Evolutionary conservation across 2,329 filamentous ascomycete species (phyloP).

Genomic region (Talaromyces amestolkiae): DNA sequence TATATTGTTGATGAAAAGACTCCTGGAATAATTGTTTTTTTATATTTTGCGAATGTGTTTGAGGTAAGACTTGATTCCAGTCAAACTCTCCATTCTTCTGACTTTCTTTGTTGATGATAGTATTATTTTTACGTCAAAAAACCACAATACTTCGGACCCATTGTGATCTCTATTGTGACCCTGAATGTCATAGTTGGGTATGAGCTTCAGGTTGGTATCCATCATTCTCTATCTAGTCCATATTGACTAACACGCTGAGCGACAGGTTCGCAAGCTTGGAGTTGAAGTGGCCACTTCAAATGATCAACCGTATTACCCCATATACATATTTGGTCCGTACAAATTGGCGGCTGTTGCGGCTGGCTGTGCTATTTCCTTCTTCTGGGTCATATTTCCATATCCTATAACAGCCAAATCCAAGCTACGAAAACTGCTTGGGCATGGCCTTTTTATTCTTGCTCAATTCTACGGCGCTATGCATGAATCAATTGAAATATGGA

Average conservation of each 20-base stretch:
- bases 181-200: neutral
- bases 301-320: neutral
- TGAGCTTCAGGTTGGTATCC: conserved; percentile 29
- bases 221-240: neutral
- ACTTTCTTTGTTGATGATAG: conserved; percentile 39
- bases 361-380: neutral
- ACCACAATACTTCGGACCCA: neutral
- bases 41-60: conserved; percentile 60
- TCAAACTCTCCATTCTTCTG: neutral
- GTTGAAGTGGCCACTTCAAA: neutral
- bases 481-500: neutral
- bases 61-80: neutral
- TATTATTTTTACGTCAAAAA: neutral
- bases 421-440: neutral
- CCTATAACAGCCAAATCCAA: neutral
- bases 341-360: neutral
- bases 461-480: neutral
- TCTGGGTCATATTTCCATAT: neutral
- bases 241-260: neutral
- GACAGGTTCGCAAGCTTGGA: neutral
- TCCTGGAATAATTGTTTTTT: conserved; percentile 64
- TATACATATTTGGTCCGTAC: neutral
- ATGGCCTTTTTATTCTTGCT: neutral
- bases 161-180: neutral
- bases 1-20: conserved; percentile 66